Conservation (phyloP, 2,329 filamentous ascomycete species). For the Canariomyces notabilis region DNA sequence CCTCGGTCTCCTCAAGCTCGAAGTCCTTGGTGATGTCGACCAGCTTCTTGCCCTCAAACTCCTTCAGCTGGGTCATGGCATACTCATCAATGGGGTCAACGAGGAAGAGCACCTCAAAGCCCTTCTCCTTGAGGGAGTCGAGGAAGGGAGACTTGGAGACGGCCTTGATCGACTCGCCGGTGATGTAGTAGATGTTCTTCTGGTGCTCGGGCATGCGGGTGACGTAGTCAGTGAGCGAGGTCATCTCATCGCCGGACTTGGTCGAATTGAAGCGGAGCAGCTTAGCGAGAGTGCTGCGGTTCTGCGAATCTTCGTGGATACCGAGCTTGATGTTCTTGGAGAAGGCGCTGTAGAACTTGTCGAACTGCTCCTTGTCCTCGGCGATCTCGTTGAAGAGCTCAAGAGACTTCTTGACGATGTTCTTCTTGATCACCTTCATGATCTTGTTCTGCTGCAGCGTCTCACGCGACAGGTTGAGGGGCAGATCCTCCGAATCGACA, state of each 20-base stretch:
- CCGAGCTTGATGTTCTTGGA: constrained; percentile 99
- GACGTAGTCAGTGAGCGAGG: constrained; percentile 94
- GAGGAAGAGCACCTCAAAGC: constrained; percentile 98
- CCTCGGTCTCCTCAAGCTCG: constrained; percentile 98
- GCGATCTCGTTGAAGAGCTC: constrained; percentile 99
- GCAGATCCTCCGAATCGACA: constrained; percentile 98
- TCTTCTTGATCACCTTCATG: constrained; percentile 82
- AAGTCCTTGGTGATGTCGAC: constrained; percentile 99
- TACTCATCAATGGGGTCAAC: constrained; percentile 99
- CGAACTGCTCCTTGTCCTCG: constrained; percentile 99
- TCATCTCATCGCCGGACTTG: constrained; percentile 95
- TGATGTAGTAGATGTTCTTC: constrained; percentile 99
- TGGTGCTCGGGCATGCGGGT: constrained; percentile 99
- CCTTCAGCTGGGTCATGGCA: constrained; percentile 99
- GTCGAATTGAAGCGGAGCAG: constrained; percentile 98
- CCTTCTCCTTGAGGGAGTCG: constrained; percentile 96
- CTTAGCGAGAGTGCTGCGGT: constrained; percentile 89
- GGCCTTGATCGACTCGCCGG: constrained; percentile 97
- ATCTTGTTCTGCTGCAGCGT: constrained; percentile 99
- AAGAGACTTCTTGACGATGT: constrained; percentile 99
- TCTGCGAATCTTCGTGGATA: constrained; percentile 99
- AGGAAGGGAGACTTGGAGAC: constrained; percentile 98
- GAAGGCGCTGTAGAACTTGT: constrained; percentile 99
- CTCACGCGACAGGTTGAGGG: constrained; percentile 99
- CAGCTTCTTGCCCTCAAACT: constrained; percentile 99